Conservation (phyloP, 179 eudicot genomes). For the Beta lomatogona region DNA sequence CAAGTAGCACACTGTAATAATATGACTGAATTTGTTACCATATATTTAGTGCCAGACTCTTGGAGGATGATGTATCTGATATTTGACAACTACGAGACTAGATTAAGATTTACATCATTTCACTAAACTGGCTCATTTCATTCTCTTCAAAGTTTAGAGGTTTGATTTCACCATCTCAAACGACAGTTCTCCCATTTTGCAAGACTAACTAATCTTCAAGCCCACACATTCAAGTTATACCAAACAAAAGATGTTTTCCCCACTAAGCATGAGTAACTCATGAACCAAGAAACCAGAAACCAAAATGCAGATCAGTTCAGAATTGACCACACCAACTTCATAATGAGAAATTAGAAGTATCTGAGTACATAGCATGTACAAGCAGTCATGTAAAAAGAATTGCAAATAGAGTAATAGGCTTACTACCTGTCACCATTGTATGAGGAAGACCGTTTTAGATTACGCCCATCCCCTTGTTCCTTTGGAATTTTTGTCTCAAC, state of each 20-base stretch:
- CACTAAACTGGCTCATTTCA: background rate
- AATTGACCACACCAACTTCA: background rate
- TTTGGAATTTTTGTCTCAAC: conserved; percentile 69
- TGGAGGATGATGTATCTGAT: background rate
- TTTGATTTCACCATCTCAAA: background rate
- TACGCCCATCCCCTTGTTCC: conserved; percentile 48
- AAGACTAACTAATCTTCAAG: background rate
- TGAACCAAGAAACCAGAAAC: background rate
- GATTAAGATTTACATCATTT: background rate
- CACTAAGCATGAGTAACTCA: background rate
- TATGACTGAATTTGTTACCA: too few relatives aligned
- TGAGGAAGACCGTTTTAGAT: conserved; percentile 72
- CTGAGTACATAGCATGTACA: background rate
- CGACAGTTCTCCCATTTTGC: background rate
- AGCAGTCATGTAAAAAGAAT: background rate
- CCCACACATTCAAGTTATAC: background rate
- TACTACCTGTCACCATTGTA: conserved; percentile 80
- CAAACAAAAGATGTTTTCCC: background rate
- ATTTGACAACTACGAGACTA: background rate
- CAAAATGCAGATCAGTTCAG: background rate
- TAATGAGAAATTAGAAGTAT: background rate
- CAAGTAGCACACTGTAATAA: background rate
- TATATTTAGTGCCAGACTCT: too few relatives aligned
- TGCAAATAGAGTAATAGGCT: background rate
- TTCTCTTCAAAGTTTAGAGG: background rate